Base-by-base conservation (phyloP, 768 basidiomycete species). In the Rhodotorula babjevae region DNA sequence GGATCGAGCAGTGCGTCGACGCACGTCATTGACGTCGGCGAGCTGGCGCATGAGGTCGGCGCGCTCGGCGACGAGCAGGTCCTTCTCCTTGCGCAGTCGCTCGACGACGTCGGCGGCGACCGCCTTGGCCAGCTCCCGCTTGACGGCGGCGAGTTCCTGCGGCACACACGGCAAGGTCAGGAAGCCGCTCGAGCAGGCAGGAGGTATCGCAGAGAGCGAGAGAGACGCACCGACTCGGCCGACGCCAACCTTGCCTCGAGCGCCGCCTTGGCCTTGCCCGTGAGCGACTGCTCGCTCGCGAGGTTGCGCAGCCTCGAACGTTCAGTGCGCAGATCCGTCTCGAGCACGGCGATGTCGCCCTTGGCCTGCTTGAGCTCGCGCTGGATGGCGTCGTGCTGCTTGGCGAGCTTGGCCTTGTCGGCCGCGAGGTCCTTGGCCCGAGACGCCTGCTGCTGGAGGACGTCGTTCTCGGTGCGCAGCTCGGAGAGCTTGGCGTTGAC, bases 41-140 rank as follows among this genome's bases (percentile, higher is more conserved):
- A 88, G 88, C 29, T 85, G 86, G 31, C 84, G 84, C 78, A 92
- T 90, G 44, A 93, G 84, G 59, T 86, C 84, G 79, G 89, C 89
- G 78, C 92, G 87, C 76, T 92, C 90, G 25, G 82, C 80, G 16
- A 84, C 84, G 36, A 93, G 85, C 61, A 88, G 79, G 42, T 88
- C 85, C 8, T 90, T 88, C 77, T 93, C 92, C 71, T 89, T 86
- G 31, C 92, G 86, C 46, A 93, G 83, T 44, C 89, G 86, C 40
- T 90, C 87, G 61, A 92, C 89, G 6, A 86, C 85, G 69, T 87
- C 85, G 0, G 83, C 4, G 1, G 63, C n/a, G 7, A n/a, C 29
- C 8, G 58, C 50, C 2, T 49, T 33, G 29, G 60, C 58, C 46
- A 42, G 27, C 23, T 52, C 21, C 6, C 68, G 57, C 40, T 67